Evolutionary conservation across 2,329 filamentous ascomycete species (phyloP).

Genomic region (Macrophomina tecta): DNA sequence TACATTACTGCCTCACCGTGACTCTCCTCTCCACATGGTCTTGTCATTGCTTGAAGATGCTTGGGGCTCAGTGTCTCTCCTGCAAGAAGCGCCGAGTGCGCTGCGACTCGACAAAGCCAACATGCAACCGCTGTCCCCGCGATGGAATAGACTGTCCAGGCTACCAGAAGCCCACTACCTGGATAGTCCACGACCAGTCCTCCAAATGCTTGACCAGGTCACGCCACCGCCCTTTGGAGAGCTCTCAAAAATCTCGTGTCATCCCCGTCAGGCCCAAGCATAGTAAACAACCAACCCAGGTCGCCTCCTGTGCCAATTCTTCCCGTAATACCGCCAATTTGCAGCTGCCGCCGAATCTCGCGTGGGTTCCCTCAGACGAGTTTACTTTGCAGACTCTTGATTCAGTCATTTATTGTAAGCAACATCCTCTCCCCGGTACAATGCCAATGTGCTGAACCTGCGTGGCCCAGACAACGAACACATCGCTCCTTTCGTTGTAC

Average conservation of each 20-base stretch:
- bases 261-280: neutral
- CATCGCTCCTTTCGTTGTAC: neutral
- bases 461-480: neutral
- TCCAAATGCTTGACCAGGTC: neutral
- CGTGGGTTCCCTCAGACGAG: neutral
- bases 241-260: neutral
- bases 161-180: neutral
- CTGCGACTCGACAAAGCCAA: neutral
- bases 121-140: neutral
- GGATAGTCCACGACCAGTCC: neutral
- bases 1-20: too few species aligned
- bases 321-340: neutral
- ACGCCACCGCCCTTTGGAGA: neutral
- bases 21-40: too few species aligned
- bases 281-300: neutral
- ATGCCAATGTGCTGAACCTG: neutral
- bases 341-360: neutral
- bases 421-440: neutral
- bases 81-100: slow-evolving; percentile 2
- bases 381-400: neutral
- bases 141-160: neutral
- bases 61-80: neutral
- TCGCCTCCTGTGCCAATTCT: too few species aligned
- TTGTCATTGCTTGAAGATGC: too few species aligned
- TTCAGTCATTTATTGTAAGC: neutral